These are phyloP conservation scores for Metarhizium sp. DNA, from an alignment of 2,329 filamentous ascomycete genomes.

Conservation along the genomic window DNA sequence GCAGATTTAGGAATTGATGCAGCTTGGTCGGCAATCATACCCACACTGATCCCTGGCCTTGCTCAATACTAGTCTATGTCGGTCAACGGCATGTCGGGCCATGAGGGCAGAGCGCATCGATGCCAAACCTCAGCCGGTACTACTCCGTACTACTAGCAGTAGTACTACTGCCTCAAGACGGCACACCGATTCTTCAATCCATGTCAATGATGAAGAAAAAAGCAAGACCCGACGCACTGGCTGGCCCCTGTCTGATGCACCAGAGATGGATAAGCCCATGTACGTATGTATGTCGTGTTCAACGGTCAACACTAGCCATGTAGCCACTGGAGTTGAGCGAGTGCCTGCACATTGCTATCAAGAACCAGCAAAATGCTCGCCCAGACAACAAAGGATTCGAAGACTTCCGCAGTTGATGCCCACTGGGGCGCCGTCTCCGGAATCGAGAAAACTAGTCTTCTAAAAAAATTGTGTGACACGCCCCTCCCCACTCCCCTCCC, in stretches of 20 bases:
- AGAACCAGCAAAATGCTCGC: background rate
- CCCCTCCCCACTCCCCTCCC: background rate
- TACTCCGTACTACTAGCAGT: background rate
- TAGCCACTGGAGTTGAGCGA: background rate
- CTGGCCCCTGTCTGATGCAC: constrained; percentile 7
- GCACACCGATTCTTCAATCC: background rate
- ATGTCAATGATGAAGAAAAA: constrained; percentile 3
- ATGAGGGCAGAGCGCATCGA: background rate
- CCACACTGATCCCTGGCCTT: background rate
- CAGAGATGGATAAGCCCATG: background rate
- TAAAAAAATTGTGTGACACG: background rate
- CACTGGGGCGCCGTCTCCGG: background rate
- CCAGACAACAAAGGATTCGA: background rate
- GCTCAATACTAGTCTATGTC: background rate
- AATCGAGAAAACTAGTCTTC: background rate
- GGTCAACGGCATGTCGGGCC: background rate
- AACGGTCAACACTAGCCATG: background rate
- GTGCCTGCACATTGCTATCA: background rate
- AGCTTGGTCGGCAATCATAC: background rate
- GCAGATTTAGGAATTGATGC: background rate
- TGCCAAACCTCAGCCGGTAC: background rate
- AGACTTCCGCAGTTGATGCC: background rate
- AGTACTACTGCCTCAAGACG: too few species aligned
- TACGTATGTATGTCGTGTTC: background rate
- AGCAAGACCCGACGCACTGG: constrained; percentile 8